Evolutionary conservation across 2,329 filamentous ascomycete species (phyloP), one percentile per base, ranked within the genome.

Genomic region (Rhinocladiella similis): DNA sequence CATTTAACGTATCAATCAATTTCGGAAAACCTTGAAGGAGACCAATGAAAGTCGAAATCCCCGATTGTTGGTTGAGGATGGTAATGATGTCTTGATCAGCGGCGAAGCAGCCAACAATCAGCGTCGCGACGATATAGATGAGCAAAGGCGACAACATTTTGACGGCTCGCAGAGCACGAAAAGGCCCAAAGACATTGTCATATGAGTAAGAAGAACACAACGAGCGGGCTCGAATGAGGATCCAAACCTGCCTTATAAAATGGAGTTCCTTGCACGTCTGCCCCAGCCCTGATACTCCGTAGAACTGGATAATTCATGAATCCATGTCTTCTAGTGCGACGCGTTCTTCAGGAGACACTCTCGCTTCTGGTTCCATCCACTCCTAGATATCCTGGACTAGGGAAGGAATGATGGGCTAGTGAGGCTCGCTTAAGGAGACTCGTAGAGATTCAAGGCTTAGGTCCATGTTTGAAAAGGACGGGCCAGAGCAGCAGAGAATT

Each of bases 1-100:
- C 45, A 41, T 63, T 65, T 29, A 65, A 47, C 18, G 48, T 53
- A 18, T 63, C 50, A 20, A 65, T 53, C 41, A 65, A 25, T 39
- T 57, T 57, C 13, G 49, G 39, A 46, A 53, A 57, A 27, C 57
- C 42, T 43, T 62, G 42, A 3, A 65, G 47, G 13, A 60, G 25
- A 10, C 39, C 48, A 16, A 51, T 45, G 38, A 65, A 65, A 19
- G 50, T 53, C 9, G 61, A 62, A 36, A 63, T 57, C n/a, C 53
- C 61, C 19, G 36, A 39, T 35, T 65, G 63, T 47, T 60, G 53
- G 16, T 47, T 48, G 29, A 65, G 52, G 33, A 63, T 56, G 27
- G 59, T 59, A 46, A 63, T 50, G 25, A 65, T 54, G 33, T 63
- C 56, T 53, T 63, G 61, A 27, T 61, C 54, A 3, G 48, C 54